These are phyloP conservation scores for Bryum argenteum DNA, from an alignment of 225 moss, liverwort and hornwort genomes.

Conservation along the genomic window DNA sequence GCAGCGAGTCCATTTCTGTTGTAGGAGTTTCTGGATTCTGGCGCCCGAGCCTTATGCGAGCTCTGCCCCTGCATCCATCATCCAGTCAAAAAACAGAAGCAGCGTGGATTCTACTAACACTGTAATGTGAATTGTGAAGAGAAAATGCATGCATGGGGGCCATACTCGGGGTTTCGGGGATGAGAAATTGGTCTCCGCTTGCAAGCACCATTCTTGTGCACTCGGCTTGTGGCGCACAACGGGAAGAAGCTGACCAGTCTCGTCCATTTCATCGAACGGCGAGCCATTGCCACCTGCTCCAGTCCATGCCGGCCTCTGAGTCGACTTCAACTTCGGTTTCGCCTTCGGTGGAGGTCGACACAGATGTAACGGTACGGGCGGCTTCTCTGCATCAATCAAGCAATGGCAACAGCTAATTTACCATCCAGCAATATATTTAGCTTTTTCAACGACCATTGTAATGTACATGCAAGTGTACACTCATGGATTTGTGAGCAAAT, in stretches of 20 bases:
- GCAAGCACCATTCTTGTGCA: conserved; percentile 49
- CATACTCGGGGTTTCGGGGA: conserved; percentile 11
- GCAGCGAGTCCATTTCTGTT: neutral
- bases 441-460: no score
- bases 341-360: conserved; percentile 25
- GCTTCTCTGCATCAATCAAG: conserved; percentile 31
- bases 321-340: conserved; percentile 31
- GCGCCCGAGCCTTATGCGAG: conserved; percentile 4
- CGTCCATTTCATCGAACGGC: conserved; percentile 27
- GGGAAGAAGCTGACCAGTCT: conserved; percentile 11
- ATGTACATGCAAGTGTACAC: no score
- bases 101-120: no score
- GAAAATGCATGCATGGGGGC: neutral
- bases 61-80: conserved; percentile 27
- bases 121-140: neutral
- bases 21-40: conserved; percentile 14
- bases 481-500: no score
- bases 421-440: no score
- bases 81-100: no score
- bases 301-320: conserved; percentile 24
- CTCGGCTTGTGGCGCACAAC: conserved; percentile 13
- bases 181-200: conserved; percentile 28
- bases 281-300: conserved; percentile 2
- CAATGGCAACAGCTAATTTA: no score
- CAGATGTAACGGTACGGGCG: conserved; percentile 26